Base-by-base conservation (phyloP, 2,329 filamentous ascomycete species). In the Botrytis porri region DNA sequence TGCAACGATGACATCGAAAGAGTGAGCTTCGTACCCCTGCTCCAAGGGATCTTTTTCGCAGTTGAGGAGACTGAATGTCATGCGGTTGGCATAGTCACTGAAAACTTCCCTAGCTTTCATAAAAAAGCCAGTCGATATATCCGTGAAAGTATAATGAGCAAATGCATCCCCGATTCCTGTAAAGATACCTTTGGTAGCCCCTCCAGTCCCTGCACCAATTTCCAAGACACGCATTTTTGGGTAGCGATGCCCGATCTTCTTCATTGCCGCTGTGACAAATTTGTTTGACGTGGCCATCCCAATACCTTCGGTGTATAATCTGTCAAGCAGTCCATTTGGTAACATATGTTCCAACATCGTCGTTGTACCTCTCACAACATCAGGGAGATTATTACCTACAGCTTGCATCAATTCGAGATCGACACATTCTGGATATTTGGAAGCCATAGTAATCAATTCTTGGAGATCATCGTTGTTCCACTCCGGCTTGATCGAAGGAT, bases 91-190 rank as follows among this genome's bases (percentile, higher is more conserved):
- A 54, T 48, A 43, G 9, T 67, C 29, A 16, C 29, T 63, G 20
- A 77, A 72, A 14, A 37, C 57, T 6, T 63, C 60, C 37, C 74
- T 74, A 0, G 82, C 82, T 16, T 78, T 75, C 35, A 79, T 79
- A 63, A 84, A 84, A 77, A 83, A 84, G 4, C 79, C 81, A 2
- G 80, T 63, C 3, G 75, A 76, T 18, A 79, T 74, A 69, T 80
- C 78, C 20, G 78, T 80, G 66, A 75, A 79, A 5, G 69, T 73
- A 60, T 78, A 75, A 32, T 37, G n/a, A 67, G 77, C 77, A 43
- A 48, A 70, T 14, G 61, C 70, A 16, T 66, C 70, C 20, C 61
- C 65, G 16, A 73, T 57, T 18, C 43, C 66, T n/a, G 60, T 41
- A 10, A 63, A 69, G 1, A 65, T 61, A 41, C 67, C 71, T 35